phyloP scores from a whole-genome alignment of 2,329 filamentous ascomycete species.

The Penicillium palitans region DNA sequence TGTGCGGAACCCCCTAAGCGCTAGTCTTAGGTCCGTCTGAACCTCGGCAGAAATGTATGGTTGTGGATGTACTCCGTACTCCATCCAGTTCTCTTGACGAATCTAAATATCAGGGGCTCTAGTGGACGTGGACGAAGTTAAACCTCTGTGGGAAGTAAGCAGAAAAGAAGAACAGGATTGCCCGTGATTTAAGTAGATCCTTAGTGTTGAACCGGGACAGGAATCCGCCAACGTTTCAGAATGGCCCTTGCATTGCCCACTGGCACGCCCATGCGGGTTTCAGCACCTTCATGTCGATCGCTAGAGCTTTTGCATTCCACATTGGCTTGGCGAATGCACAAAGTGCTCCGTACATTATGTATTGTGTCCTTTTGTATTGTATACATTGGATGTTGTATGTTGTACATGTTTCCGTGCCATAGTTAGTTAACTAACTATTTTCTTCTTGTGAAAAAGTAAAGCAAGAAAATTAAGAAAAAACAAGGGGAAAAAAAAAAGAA shows the following conservation, averaged over 20 bases:
- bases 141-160: background rate
- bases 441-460: background rate
- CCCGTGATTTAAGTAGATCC: conserved; percentile 3
- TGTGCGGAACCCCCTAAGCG: background rate
- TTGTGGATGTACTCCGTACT: background rate
- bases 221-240: conserved; percentile 27
- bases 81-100: background rate
- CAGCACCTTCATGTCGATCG: conserved; percentile 22
- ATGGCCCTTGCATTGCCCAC: conserved; percentile 18
- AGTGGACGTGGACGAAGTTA: background rate
- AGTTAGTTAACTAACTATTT: too few relatives aligned
- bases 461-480: background rate
- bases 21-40: background rate
- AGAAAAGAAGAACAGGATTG: background rate
- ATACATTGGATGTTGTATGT: background rate
- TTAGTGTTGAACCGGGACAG: conserved; percentile 8
- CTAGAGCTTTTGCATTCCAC: conserved; percentile 16
- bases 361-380: background rate
- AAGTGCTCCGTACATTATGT: background rate
- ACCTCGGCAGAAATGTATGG: background rate
- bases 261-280: conserved; percentile 16
- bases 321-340: conserved; percentile 17
- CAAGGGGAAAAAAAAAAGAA: background rate
- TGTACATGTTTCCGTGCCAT: background rate
- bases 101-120: background rate